These are phyloP conservation scores for Dryas octopetala DNA, from an alignment of 306 rosid species.

Conservation along the genomic window DNA sequence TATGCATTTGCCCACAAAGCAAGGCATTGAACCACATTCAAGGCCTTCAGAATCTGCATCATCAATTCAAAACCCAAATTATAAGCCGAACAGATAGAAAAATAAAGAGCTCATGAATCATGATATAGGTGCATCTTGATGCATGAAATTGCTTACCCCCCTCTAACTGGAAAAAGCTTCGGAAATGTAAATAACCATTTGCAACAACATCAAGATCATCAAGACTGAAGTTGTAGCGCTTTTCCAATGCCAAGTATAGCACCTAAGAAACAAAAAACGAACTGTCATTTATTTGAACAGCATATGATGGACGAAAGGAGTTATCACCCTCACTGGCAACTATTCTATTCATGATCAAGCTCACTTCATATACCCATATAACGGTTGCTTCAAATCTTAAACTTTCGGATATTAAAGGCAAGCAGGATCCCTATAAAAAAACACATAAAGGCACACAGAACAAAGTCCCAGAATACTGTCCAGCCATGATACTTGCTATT, in stretches of 20 bases:
- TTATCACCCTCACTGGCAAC: background rate
- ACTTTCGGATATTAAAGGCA: conserved; percentile 7
- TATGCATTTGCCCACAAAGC: conserved; percentile 59
- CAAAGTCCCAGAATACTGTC: background rate
- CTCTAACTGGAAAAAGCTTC: conserved; percentile 53
- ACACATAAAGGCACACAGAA: background rate
- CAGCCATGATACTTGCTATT: conserved; percentile 8
- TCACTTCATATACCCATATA: background rate
- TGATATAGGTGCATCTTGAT: background rate
- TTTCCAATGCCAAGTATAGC: conserved; percentile 73
- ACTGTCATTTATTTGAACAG: background rate
- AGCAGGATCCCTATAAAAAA: background rate
- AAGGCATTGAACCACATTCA: conserved; percentile 22
- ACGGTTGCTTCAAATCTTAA: background rate
- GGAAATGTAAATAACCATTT: conserved; percentile 78
- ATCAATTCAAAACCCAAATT: conserved; percentile 25
- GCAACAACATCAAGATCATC: conserved; percentile 75
- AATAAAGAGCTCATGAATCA: background rate
- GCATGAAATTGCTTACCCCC: conserved; percentile 40
- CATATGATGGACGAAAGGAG: background rate
- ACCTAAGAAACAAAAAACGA: conserved; percentile 43
- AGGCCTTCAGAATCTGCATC: conserved; percentile 46
- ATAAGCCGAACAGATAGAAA: background rate
- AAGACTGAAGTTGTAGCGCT: conserved; percentile 88
- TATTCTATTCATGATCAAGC: background rate